Conservation (phyloP, 169 alveolate species). For the Cryptosporidium tyzzeri region DNA sequence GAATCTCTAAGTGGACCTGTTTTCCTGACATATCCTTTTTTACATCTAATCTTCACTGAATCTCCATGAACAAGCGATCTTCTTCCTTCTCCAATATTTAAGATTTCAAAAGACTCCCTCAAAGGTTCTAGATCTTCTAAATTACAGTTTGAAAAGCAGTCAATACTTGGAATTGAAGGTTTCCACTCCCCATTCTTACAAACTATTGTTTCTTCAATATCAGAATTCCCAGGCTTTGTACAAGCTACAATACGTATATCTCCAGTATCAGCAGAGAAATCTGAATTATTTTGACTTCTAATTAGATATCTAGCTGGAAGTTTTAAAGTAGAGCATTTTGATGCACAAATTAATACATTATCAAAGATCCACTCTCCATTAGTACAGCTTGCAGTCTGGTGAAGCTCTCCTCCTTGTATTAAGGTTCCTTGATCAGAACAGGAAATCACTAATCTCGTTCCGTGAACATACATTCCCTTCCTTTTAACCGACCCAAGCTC, state of each 20-base stretch:
- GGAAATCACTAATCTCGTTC: conserved; percentile 43
- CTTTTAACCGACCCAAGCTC: conserved; percentile 14
- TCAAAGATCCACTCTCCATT: conserved; percentile 75
- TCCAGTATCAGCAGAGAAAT: conserved; percentile 66
- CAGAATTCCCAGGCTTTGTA: conserved; percentile 30
- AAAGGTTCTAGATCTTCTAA: conserved; percentile 14
- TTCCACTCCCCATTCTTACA: conserved; percentile 73
- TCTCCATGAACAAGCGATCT: conserved; percentile 35
- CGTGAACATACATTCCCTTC: conserved; percentile 38
- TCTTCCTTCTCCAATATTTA: conserved; percentile 21
- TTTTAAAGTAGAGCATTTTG: conserved; percentile 42
- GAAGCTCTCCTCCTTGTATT: conserved; percentile 56
- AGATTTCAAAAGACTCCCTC: conserved; percentile 35
- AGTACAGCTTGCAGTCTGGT: conserved; percentile 62
- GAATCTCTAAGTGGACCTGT: conserved; percentile 55
- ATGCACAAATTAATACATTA: conserved; percentile 57
- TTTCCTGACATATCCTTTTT: conserved; percentile 56
- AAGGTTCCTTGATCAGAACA: conserved; percentile 69
- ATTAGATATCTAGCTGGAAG: conserved; percentile 46
- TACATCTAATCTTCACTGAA: conserved; percentile 34
- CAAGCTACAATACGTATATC: conserved; percentile 39
- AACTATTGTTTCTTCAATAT: conserved; percentile 39
- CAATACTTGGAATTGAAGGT: conserved; percentile 51
- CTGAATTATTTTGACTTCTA: conserved; percentile 14
- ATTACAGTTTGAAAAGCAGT: conserved; percentile 37